phyloP scores from a whole-genome alignment of 2,329 filamentous ascomycete species.

The Talaromyces sp. region DNA sequence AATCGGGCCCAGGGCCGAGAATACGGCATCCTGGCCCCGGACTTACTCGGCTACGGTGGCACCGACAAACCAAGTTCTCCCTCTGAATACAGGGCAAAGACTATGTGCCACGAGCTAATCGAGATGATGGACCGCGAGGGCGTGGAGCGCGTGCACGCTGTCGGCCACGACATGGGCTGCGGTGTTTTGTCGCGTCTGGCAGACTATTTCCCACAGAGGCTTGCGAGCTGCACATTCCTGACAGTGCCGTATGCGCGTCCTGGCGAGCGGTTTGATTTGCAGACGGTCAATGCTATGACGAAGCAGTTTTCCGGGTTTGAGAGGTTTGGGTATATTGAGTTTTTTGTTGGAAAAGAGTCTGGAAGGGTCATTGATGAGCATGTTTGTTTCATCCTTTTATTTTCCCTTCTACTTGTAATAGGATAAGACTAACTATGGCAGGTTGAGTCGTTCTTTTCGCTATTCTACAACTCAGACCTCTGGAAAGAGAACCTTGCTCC shows the following conservation, averaged over 20 bases:
- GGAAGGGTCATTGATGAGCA: slow-evolving; percentile 18
- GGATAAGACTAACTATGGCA: neutral
- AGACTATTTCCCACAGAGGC: slow-evolving; percentile 17
- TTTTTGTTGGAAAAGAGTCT: slow-evolving; percentile 15
- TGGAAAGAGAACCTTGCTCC: slow-evolving; percentile 19
- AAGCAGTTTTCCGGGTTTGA: slow-evolving; percentile 18
- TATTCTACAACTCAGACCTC: slow-evolving; percentile 19
- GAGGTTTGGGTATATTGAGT: slow-evolving; percentile 20
- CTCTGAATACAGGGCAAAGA: slow-evolving; percentile 23
- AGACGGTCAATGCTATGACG: slow-evolving; percentile 16
- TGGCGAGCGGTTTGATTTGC: slow-evolving; percentile 17
- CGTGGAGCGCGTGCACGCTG: slow-evolving; percentile 15
- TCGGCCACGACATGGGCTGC: slow-evolving; percentile 23
- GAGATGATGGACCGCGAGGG: slow-evolving; percentile 27
- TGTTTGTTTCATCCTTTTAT: slow-evolving; percentile 12
- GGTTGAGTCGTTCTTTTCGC: slow-evolving; percentile 19
- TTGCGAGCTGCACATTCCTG: slow-evolving; percentile 18
- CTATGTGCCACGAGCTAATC: slow-evolving; percentile 28
- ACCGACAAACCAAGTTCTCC: slow-evolving; percentile 25
- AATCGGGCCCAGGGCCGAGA: slow-evolving; percentile 18
- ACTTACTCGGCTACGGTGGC: slow-evolving; percentile 37
- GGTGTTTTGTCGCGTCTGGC: slow-evolving; percentile 21
- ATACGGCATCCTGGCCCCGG: slow-evolving; percentile 41
- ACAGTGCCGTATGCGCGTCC: slow-evolving; percentile 18
- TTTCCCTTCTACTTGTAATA: neutral